Evolutionary conservation across 345 rosid genomes (phyloP).

Genomic region (Reutealis trisperma): DNA sequence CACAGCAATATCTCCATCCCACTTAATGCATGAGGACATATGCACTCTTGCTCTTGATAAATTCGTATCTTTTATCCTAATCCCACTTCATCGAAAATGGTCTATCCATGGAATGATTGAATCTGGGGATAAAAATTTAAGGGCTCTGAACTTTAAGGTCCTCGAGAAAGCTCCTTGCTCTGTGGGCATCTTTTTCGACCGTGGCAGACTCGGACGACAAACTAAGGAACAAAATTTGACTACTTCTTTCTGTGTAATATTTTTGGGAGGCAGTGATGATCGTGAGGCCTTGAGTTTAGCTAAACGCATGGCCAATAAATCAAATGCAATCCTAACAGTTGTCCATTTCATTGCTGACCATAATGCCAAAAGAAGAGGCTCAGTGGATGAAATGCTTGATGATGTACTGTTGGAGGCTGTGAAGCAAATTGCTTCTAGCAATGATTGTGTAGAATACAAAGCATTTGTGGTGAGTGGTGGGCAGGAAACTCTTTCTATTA

Average conservation of each 20-base stretch:
- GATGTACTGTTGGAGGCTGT: conserved; percentile 33
- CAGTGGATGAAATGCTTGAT: conserved; percentile 39
- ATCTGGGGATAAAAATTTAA: conserved; percentile 30
- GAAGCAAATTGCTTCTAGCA: conserved; percentile 5
- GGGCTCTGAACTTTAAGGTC: conserved; percentile 43
- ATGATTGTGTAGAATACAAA: conserved; percentile 15
- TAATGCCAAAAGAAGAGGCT: no score
- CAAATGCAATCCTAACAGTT: conserved; percentile 35
- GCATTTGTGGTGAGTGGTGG: conserved; percentile 15
- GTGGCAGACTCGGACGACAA: conserved; percentile 12
- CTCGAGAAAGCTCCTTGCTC: conserved; percentile 59
- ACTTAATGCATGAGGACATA: conserved; percentile 58
- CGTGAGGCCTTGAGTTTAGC: conserved; percentile 52
- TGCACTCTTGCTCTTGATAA: conserved; percentile 55
- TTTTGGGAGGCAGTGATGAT: conserved; percentile 65
- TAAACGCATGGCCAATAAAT: conserved; percentile 46
- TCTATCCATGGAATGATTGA: conserved; percentile 37
- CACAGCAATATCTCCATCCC: conserved; percentile 45
- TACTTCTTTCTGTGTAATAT: conserved; percentile 31
- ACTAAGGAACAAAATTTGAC: background rate
- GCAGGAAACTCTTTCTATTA: background rate
- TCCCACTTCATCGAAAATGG: conserved; percentile 62
- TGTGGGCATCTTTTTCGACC: conserved; percentile 49
- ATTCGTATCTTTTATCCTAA: conserved; percentile 41
- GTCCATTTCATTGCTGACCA: conserved; percentile 20